phyloP scores from a whole-genome alignment of 75 land plant species.

The Ceratopteris richardii region DNA sequence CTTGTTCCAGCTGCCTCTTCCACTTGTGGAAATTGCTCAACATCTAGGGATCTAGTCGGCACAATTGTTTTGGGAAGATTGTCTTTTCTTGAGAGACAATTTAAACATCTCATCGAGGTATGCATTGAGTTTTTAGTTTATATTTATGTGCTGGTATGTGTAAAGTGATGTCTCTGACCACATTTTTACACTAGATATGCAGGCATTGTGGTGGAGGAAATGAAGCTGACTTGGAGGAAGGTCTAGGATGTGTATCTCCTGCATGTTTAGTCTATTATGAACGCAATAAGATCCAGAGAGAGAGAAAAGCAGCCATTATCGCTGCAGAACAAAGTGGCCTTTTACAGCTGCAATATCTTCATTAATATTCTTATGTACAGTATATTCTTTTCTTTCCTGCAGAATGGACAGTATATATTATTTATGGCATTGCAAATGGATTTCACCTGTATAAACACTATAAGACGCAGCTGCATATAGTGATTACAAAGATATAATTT shows the following conservation, averaged over 20 bases:
- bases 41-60: constrained; percentile 31
- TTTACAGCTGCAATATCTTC: no score
- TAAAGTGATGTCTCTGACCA: no score
- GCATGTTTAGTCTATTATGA: constrained; percentile 86
- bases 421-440: no score
- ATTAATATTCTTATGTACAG: no score
- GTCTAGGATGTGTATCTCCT: constrained; percentile 74
- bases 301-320: constrained; percentile 7
- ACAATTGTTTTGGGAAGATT: constrained; percentile 48
- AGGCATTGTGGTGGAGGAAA: constrained; percentile 80
- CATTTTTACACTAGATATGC: constrained; percentile 54
- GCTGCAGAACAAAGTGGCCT: background rate
- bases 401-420: no score
- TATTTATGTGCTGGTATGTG: no score
- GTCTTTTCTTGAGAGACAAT: constrained; percentile 61
- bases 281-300: constrained; percentile 80
- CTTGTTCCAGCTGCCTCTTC: constrained; percentile 37
- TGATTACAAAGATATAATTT: no score
- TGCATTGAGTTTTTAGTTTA: constrained; percentile 14
- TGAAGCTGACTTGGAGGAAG: constrained; percentile 47
- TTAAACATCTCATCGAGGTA: constrained; percentile 81
- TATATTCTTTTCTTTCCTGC: no score
- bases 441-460: no score
- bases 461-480: no score
- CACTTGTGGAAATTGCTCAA: constrained; percentile 49